Evolutionary conservation across 345 rosid genomes (phyloP).

Genomic region (Rhodamnia argentea): DNA sequence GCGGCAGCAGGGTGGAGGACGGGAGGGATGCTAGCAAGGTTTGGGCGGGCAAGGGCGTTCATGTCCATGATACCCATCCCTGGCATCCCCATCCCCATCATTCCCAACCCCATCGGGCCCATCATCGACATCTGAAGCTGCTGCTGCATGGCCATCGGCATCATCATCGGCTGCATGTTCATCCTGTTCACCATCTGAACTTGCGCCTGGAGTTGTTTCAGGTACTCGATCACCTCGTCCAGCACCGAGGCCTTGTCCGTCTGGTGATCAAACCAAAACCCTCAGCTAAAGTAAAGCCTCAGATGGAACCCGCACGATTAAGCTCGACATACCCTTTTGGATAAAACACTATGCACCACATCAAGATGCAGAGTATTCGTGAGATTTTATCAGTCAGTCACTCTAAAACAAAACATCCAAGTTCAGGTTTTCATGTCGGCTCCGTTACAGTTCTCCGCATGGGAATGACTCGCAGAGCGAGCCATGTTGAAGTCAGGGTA

Average conservation of each 20-base stretch:
- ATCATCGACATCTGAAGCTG: constrained; percentile 83
- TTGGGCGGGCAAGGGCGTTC: constrained; percentile 40
- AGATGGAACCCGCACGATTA: not conserved
- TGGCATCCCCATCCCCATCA: constrained; percentile 46
- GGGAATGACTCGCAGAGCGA: not conserved
- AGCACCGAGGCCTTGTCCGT: constrained; percentile 97
- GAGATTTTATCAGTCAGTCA: too few species aligned
- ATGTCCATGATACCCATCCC: constrained; percentile 60
- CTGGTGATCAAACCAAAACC: constrained; percentile 17
- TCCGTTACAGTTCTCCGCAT: not conserved
- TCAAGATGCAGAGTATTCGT: not conserved
- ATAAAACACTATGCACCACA: not conserved
- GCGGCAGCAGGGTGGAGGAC: constrained; percentile 31
- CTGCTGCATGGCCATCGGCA: constrained; percentile 79
- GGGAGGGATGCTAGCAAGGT: constrained; percentile 23
- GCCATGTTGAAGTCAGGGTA: not conserved
- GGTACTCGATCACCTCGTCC: constrained; percentile 91
- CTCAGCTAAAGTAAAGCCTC: not conserved
- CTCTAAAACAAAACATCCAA: not conserved
- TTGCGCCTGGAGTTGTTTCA: constrained; percentile 87
- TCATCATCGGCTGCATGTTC: constrained; percentile 65
- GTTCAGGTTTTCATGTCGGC: not conserved
- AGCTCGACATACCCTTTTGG: not conserved
- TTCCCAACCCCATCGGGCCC: constrained; percentile 46
- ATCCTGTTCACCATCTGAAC: constrained; percentile 73